Percentiles rank a stretch among this genome's conserved stretches.
These are phyloP conservation scores for Stemphylium lycopersici DNA, from an alignment of 2,329 filamentous ascomycete species.

Conservation along the genomic window DNA sequence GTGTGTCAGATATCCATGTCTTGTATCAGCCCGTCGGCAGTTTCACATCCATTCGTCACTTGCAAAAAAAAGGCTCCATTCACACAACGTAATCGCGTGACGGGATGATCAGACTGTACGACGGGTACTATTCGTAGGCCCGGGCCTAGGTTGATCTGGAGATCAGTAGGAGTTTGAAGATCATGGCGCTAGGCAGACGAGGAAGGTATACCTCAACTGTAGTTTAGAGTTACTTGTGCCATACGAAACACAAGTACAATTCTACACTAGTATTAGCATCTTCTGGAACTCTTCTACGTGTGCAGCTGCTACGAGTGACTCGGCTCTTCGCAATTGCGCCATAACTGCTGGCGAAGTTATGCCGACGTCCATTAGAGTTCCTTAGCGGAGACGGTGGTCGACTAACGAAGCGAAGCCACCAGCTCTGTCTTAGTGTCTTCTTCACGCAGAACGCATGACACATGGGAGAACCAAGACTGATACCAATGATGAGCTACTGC, in stretches of 20 bases:
- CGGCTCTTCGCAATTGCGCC: conserved; percentile 15
- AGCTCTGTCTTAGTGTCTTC: conserved; percentile 13
- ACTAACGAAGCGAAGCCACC: conserved; percentile 23
- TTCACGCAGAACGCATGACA: conserved; percentile 32
- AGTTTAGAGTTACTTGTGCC: too few species aligned
- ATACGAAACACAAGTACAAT: conserved; percentile 1
- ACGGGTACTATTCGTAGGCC: conserved; percentile 19
- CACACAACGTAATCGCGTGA: conserved; percentile 16
- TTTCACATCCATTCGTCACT: conserved; percentile 44
- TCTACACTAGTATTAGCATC: conserved; percentile 6
- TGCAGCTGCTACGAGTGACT: conserved; percentile 7
- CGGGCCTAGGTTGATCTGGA: conserved; percentile 9
- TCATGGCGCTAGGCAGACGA: conserved; percentile 8
- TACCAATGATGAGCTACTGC: conserved; percentile 11
- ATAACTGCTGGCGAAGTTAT: conserved; percentile 13
- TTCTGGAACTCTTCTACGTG: conserved; percentile 22
- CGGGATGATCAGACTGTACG: conserved; percentile 22
- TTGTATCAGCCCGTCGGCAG: conserved; percentile 43
- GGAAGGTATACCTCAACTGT: too few species aligned
- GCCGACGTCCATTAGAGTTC: conserved; percentile 20
- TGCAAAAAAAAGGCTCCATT: conserved; percentile 23
- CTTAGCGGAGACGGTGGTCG: conserved; percentile 19
- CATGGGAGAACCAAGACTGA: conserved; percentile 20
- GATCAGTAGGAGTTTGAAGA: conserved; percentile 9
- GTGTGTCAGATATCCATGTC: conserved; percentile 39